Percentiles rank a stretch among this genome's conserved stretches.
Evolutionary conservation across 2,329 filamentous ascomycete genomes (phyloP).

Genomic region (Aspergillus sp.): DNA sequence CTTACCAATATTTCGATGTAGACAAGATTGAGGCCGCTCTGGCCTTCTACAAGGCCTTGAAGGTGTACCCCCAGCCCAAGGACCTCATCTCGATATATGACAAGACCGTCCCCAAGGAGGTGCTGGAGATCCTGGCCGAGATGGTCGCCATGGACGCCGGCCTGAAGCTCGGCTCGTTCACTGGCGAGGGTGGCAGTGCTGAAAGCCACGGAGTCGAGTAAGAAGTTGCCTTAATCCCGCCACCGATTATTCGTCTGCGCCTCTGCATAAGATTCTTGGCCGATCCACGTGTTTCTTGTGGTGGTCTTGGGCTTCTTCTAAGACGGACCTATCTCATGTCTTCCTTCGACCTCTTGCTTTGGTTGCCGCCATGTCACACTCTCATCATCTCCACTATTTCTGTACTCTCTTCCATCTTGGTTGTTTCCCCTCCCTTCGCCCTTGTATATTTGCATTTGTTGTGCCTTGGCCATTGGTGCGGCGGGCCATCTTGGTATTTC

Average conservation of each 20-base stretch:
- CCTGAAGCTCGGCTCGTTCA: constrained; percentile 60
- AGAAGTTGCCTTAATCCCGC: constrained; percentile 14
- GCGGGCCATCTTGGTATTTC: constrained; percentile 31
- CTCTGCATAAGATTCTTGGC: constrained; percentile 17
- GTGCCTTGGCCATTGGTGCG: constrained; percentile 27
- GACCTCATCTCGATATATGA: constrained; percentile 97
- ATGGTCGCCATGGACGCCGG: constrained; percentile 92
- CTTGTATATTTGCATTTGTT: constrained; percentile 36
- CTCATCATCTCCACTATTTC: constrained; percentile 27
- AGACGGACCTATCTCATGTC: constrained; percentile 12
- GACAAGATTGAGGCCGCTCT: constrained; percentile 75
- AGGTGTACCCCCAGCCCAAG: constrained; percentile 92
- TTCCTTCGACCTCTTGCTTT: neutral
- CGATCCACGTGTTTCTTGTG: constrained; percentile 14
- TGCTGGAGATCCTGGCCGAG: constrained; percentile 93
- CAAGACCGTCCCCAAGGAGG: constrained; percentile 96
- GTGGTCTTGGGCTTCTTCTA: constrained; percentile 17
- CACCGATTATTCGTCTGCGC: constrained; percentile 12
- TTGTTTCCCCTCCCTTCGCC: constrained; percentile 9
- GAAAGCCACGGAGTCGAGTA: constrained; percentile 41
- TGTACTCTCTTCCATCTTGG: constrained; percentile 9
- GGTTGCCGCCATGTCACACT: constrained; percentile 7
- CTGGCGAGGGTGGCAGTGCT: constrained; percentile 30
- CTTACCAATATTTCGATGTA: constrained; percentile 29
- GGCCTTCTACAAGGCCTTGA: constrained; percentile 96